Conservation (phyloP, 495 filamentous ascomycete genomes). For the Endocarpon pusillum region DNA sequence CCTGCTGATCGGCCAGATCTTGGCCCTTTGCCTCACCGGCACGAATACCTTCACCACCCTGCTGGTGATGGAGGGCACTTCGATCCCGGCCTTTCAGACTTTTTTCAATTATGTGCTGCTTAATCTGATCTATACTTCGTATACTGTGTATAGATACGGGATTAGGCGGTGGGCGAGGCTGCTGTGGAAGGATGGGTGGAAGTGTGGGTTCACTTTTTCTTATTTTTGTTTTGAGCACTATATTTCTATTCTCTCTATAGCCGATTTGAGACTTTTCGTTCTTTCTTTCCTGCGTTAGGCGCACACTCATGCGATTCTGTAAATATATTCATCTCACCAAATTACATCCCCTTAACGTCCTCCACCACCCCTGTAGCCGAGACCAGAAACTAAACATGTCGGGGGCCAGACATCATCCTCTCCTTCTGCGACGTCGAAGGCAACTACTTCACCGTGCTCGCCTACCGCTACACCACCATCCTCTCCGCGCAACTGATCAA, state of each 20-base stretch:
- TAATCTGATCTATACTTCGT: slow-evolving; percentile 61
- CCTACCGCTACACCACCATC: slow-evolving; percentile 82
- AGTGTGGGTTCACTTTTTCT: slow-evolving; percentile 46
- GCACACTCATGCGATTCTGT: no score
- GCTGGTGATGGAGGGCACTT: slow-evolving; percentile 48
- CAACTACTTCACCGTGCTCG: slow-evolving; percentile 93
- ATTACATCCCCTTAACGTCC: no score
- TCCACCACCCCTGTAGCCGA: no score
- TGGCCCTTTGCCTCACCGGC: slow-evolving; percentile 72
- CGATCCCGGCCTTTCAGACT: slow-evolving; percentile 92
- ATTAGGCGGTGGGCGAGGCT: slow-evolving; percentile 48
- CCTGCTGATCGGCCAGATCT: slow-evolving; percentile 64
- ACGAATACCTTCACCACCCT: slow-evolving; percentile 79
- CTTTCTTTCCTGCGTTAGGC: no score
- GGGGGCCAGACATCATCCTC: slow-evolving; percentile 67
- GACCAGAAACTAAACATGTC: slow-evolving; percentile 8
- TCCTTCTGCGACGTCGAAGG: slow-evolving; percentile 88
- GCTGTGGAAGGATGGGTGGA: slow-evolving; percentile 62
- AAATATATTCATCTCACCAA: no score
- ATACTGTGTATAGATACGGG: slow-evolving; percentile 71
- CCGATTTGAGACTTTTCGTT: no score
- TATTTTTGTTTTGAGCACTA: no score
- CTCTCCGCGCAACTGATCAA: slow-evolving; percentile 88
- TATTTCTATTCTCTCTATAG: no score
- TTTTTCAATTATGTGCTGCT: slow-evolving; percentile 89